Evolutionary conservation across 306 rosid species (phyloP), one percentile per base, ranked within the genome.

Genomic region (Canavalia gladiata): DNA sequence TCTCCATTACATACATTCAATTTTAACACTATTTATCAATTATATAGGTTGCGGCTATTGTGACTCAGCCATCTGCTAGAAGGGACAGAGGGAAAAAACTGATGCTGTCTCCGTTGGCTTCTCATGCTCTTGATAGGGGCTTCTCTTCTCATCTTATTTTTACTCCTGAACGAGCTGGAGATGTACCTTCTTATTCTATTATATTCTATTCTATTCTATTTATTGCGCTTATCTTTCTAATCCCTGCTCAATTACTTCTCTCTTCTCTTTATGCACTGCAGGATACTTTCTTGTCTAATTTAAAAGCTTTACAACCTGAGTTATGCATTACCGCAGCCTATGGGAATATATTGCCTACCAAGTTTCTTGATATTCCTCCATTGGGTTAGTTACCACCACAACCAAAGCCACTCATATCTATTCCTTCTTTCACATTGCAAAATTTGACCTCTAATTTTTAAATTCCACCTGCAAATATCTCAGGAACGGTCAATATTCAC

Each of bases 401-500:
- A 59, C 30, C 51, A 29, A 25, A 68, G 8, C 4, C 51, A 25
- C 29, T 60, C 64, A 7, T 25, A 10, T 4, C 28, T 12, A 7
- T 43, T 18, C 4, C 4, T 37, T 37, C 4, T 2, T 33, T 50
- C 30, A 2, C 6, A 6, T 29, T 42, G 69, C 45, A 29, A 42
- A 43, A 13, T 1, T 28, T 56, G 9, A 64, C 30, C 71, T 65
- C 34, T 54, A 76, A 47, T 46, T 35, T 8, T 72, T 28, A 74
- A 65, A 25, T 39, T 62, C 7, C 46, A 66, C 52, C 7, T 87
- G 51, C 57, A 35, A 68, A 78, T 71, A 75, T 80, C 57, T 79
- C 90, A 94, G 97, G 99, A 72, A 95, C 97, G 0, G 97, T 95
- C 68, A 95, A 95, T 69, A 86, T 95, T 76, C 99, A 95, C 87